phyloP scores from a whole-genome alignment of 257 asterid species.

The Lithospermum erythrorhizon region DNA sequence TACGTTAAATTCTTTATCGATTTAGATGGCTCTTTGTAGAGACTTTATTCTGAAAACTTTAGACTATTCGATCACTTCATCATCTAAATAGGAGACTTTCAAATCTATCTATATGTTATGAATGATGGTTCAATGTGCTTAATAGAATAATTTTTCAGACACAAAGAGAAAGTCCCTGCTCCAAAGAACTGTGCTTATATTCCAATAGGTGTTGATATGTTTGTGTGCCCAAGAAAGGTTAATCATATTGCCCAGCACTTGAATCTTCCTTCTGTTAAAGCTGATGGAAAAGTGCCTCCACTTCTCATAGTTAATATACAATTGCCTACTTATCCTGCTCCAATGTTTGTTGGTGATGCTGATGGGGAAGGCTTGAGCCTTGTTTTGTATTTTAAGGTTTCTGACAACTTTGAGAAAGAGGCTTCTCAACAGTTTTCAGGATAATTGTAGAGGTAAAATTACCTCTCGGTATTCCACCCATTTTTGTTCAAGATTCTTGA shows the following conservation, averaged over 20 bases:
- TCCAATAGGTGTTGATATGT: constrained; percentile 84
- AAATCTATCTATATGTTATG: constrained; percentile 68
- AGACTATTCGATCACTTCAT: too few species aligned
- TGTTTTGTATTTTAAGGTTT: constrained; percentile 72
- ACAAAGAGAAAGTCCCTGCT: constrained; percentile 81
- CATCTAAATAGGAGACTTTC: too few species aligned
- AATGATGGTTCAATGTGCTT: constrained; percentile 19
- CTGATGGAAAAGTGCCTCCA: constrained; percentile 49
- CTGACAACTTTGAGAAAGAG: constrained; percentile 55
- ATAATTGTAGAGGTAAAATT: constrained; percentile 65
- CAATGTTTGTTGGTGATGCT: constrained; percentile 74
- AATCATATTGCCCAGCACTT: constrained; percentile 86
- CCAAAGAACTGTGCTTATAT: constrained; percentile 58
- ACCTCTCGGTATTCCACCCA: too few species aligned
- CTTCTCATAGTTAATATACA: constrained; percentile 70
- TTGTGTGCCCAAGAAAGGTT: constrained; percentile 55
- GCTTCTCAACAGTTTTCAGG: constrained; percentile 65
- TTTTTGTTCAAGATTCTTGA: too few species aligned
- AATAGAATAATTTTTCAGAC: constrained; percentile 41
- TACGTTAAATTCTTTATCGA: too few species aligned
- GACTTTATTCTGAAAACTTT: too few species aligned
- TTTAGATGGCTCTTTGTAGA: too few species aligned
- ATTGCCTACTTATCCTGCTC: constrained; percentile 80
- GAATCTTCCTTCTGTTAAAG: constrained; percentile 62
- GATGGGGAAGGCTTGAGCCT: constrained; percentile 95